Evolutionary conservation across 805 yeast genomes (phyloP), one percentile per base, ranked within the genome.

Genomic region (Yarrowia bubula): DNA sequence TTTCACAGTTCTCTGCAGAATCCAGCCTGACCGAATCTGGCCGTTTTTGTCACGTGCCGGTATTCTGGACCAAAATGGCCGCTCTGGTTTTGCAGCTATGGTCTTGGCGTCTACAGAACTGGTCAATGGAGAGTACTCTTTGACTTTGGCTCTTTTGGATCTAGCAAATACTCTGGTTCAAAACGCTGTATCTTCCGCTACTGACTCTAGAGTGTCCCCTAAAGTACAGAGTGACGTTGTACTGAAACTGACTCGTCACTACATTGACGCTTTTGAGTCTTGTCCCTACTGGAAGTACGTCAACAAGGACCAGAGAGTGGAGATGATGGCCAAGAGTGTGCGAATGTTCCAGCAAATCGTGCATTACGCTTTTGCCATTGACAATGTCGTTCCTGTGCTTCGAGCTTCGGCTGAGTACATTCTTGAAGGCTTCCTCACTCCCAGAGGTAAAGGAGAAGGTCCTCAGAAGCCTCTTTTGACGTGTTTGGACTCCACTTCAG

Each of bases 1-100:
- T 22, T 76, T 90, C 35, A 75, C 80, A 1, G 77, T 81, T 15
- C 77, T 83, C 43, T 78, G 78, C 43, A 77, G 77, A 53, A 75
- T 83, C 6, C 82, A 80, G 43, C 84, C 96, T 0, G 80, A 82
- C 66, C 79, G 90, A 65, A 88, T 92, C 3, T 92, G 97, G 97
- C 82, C 91, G 0, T 87, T 87, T 71, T 74, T 93, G 13, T 81
- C 84, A 22, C 84, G 85, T 60, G 87, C 96, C 0, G 81, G 84
- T 17, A 76, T 92, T 33, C 77, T 91, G 1, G 86, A 87, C 13
- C 80, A 81, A 57, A 80, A 83, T 65, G 85, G 85, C 0, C 84
- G 83, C 68, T 90, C 89, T 47, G 92, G 95, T 0, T 75, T 84
- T 53, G 84, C 86, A 0, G 75, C 83, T 1, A 80, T 81, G 0